Percentiles rank a stretch among this genome's conserved stretches.
Conservation (phyloP, 1,139 yeast species). For the Saccharomyces pastorianus region DNA sequence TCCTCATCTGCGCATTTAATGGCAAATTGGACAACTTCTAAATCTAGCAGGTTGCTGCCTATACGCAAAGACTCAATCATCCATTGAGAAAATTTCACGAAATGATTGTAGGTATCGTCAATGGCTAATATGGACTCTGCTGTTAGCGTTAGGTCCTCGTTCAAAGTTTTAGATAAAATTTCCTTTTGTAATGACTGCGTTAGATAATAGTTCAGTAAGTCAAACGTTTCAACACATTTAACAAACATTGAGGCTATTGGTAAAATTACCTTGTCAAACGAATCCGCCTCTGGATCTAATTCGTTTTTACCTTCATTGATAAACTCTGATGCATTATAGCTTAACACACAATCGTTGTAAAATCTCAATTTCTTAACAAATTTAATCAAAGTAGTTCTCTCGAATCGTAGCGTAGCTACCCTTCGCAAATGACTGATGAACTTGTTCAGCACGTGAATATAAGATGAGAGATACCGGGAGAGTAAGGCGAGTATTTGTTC, state of each 20-base stretch:
- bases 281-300: background rate
- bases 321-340: conserved; percentile 9
- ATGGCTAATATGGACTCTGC: conserved; percentile 19
- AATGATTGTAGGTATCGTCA: conserved; percentile 29
- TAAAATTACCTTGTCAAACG: conserved; percentile 9
- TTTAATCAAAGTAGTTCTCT: conserved; percentile 30
- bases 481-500: conserved; percentile 13
- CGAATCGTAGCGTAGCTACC: conserved; percentile 27
- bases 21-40: conserved; percentile 28
- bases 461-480: conserved; percentile 24
- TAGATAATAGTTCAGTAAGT: conserved; percentile 27
- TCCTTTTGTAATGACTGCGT: conserved; percentile 30
- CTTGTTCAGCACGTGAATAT: conserved; percentile 27
- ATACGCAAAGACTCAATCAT: conserved; percentile 25
- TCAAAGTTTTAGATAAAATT: conserved; percentile 30
- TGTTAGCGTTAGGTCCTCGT: conserved; percentile 22
- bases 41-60: conserved; percentile 16
- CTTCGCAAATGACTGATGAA: conserved; percentile 28
- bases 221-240: conserved; percentile 26
- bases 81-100: conserved; percentile 32
- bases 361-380: conserved; percentile 31
- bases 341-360: conserved; percentile 23
- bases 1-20: conserved; percentile 30
- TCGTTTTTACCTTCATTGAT: conserved; percentile 5
- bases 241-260: conserved; percentile 22